Conservation (phyloP, 129 eudicot species). For the Sambucus nigra region DNA sequence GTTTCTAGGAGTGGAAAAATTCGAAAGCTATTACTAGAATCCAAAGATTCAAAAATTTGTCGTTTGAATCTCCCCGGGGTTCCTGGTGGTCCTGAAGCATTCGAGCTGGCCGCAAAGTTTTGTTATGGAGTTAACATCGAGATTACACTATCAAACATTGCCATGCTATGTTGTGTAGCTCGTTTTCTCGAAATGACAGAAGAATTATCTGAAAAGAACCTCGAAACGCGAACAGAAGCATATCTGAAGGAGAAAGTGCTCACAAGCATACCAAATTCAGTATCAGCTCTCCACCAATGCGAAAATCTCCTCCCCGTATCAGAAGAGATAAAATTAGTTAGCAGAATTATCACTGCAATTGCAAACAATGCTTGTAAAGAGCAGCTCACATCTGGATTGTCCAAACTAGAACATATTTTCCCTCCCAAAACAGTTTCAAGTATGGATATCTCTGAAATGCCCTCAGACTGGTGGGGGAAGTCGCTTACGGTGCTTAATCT, state of each 20-base stretch:
- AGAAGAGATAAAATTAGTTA: conserved; percentile 68
- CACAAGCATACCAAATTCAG: conserved; percentile 54
- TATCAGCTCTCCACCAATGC: conserved; percentile 72
- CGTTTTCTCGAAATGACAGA: conserved; percentile 87
- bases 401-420: conserved; percentile 61
- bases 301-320: conserved; percentile 62
- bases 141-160: conserved; percentile 64
- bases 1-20: conserved; percentile 93
- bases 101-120: conserved; percentile 85
- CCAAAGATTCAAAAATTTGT: conserved; percentile 57
- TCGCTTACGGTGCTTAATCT: conserved; percentile 48
- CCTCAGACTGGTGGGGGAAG: conserved; percentile 91
- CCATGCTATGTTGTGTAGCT: conserved; percentile 67
- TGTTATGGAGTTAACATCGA: conserved; percentile 80
- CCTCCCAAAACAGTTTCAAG: conserved; percentile 29
- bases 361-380: conserved; percentile 86
- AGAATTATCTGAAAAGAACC: conserved; percentile 71
- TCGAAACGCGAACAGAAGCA: conserved; percentile 46
- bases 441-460: conserved; percentile 40
- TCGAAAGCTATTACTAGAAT: conserved; percentile 56
- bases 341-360: conserved; percentile 46
- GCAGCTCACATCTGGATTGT: conserved; percentile 73
- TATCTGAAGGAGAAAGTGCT: conserved; percentile 58
- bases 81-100: conserved; percentile 91
- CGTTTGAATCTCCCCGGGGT: conserved; percentile 46